Conservation (phyloP, 1,284 basidiomycete species). For the Lentinus polychrous region DNA sequence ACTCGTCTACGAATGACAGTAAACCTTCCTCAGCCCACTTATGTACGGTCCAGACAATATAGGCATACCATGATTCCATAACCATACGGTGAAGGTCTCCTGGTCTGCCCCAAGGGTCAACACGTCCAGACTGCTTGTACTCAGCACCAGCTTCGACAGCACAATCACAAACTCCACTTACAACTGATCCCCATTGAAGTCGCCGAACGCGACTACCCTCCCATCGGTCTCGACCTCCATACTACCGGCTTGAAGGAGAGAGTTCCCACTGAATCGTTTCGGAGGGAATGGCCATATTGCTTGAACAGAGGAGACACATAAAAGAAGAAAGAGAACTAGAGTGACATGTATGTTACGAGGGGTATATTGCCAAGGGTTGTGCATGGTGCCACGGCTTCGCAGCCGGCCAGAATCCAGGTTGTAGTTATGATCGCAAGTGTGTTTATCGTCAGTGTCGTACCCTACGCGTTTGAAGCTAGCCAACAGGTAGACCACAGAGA, state of each 20-base stretch:
- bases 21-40: neutral
- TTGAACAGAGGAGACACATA: neutral
- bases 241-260: slow-evolving; percentile 74
- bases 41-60: neutral
- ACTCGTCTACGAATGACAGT: slow-evolving; percentile 39
- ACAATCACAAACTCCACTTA: slow-evolving; percentile 33
- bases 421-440: too few species aligned
- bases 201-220: slow-evolving; percentile 84
- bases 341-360: too few species aligned
- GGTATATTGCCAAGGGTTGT: too few species aligned
- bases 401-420: too few species aligned
- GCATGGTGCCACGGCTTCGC: too few species aligned
- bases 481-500: too few species aligned
- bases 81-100: slow-evolving; percentile 65
- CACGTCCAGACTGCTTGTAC: slow-evolving; percentile 65
- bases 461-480: too few species aligned
- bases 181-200: slow-evolving; percentile 95
- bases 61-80: slow-evolving; percentile 77
- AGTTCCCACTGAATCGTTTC: slow-evolving; percentile 84
- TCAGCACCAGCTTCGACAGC: neutral
- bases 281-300: slow-evolving; percentile 76
- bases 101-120: slow-evolving; percentile 71
- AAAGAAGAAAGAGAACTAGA: too few species aligned
- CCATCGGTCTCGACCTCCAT: slow-evolving; percentile 72
- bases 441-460: too few species aligned